Percentiles rank a stretch among this genome's conserved stretches.
These are phyloP conservation scores for Bruguiera hainesii DNA, from an alignment of 441 rosid species.

Conservation along the genomic window DNA sequence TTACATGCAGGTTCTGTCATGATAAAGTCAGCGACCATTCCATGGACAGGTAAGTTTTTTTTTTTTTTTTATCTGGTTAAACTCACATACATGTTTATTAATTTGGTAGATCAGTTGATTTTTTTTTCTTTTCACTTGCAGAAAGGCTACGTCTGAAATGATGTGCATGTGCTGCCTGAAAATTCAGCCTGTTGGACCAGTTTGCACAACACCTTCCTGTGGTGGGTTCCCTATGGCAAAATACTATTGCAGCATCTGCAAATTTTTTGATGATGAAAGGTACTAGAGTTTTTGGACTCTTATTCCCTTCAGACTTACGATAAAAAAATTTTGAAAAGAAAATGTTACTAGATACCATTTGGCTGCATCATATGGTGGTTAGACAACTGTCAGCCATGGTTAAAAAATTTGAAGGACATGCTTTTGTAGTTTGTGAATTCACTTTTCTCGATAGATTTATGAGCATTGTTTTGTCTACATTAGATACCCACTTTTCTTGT, in stretches of 20 bases:
- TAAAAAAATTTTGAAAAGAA: neutral
- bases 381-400: neutral
- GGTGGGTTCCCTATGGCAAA: conserved; percentile 75
- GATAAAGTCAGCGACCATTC: conserved; percentile 93
- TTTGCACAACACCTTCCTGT: conserved; percentile 73
- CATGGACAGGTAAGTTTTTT: conserved; percentile 70
- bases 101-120: conserved; percentile 9
- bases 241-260: conserved; percentile 84
- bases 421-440: neutral
- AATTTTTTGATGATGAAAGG: conserved; percentile 97
- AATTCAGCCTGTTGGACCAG: conserved; percentile 83
- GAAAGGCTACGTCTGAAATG: conserved; percentile 93
- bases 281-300: conserved; percentile 19
- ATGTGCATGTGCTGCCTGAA: conserved; percentile 92
- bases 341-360: neutral
- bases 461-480: neutral
- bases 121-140: conserved; percentile 29
- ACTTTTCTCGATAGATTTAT: neutral
- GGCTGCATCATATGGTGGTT: neutral
- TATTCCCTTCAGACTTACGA: neutral
- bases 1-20: conserved; percentile 88
- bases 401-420: neutral
- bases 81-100: conserved; percentile 12
- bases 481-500: neutral
- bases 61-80: conserved; percentile 12